Conservation (phyloP, 495 filamentous ascomycete genomes). For the Glutinoglossum americanum region DNA sequence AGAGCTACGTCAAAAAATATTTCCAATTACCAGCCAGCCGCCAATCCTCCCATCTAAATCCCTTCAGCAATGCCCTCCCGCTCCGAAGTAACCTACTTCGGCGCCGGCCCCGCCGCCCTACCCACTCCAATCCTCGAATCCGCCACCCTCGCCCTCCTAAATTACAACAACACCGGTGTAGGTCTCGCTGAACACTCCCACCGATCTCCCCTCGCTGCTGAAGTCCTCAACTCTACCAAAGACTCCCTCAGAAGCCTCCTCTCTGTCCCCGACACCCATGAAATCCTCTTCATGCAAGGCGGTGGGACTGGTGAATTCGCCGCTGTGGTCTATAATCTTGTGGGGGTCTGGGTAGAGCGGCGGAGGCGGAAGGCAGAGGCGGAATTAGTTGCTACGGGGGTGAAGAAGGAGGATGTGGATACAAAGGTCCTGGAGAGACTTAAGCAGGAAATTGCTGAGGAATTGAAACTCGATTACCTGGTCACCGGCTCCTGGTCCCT, state of each 20-base stretch:
- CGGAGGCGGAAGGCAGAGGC: constrained; percentile 21
- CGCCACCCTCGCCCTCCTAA: constrained; percentile 53
- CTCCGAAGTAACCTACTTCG: constrained; percentile 54
- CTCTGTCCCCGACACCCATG: constrained; percentile 55
- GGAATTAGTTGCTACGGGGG: constrained; percentile 11
- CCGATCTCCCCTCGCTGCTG: constrained; percentile 52
- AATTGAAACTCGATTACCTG: constrained; percentile 68
- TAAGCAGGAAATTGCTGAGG: constrained; percentile 35
- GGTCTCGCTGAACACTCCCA: constrained; percentile 77
- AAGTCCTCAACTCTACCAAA: constrained; percentile 45
- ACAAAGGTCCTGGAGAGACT: constrained; percentile 34
- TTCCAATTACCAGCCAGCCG: no score
- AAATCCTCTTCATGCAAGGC: constrained; percentile 61
- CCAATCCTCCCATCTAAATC: no score
- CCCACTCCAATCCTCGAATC: constrained; percentile 55
- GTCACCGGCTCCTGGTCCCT: constrained; percentile 86
- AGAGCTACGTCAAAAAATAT: no score
- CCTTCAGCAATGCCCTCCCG: constrained; percentile 40
- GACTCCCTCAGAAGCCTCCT: constrained; percentile 43
- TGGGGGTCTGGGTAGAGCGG: constrained; percentile 57
- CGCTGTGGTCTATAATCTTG: constrained; percentile 61
- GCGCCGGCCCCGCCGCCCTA: constrained; percentile 67
- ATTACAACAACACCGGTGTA: constrained; percentile 64
- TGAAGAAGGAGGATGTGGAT: constrained; percentile 15
- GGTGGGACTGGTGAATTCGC: constrained; percentile 71